Conservation (phyloP, 1,284 basidiomycete genomes). For the Malassezia psittaci region DNA sequence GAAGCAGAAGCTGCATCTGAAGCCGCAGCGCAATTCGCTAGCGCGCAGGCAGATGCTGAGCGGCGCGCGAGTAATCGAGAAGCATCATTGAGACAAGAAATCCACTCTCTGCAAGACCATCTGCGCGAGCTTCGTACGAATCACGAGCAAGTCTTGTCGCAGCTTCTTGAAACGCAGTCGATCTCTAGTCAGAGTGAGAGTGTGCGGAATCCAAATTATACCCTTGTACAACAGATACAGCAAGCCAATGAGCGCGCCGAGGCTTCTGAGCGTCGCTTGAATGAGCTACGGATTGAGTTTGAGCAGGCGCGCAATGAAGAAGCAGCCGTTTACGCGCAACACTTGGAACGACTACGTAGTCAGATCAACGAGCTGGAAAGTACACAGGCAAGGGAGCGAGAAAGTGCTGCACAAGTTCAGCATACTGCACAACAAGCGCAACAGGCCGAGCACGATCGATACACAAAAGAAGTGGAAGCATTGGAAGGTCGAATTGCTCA, state of each 20-base stretch:
- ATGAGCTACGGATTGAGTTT: conserved; percentile 63
- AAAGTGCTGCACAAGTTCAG: conserved; percentile 33
- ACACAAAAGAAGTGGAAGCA: conserved; percentile 58
- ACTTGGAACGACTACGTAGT: conserved; percentile 61
- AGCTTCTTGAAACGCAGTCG: conserved; percentile 57
- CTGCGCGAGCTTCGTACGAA: conserved; percentile 76
- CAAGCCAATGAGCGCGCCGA: conserved; percentile 83
- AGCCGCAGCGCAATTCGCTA: background rate
- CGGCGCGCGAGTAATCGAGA: conserved; percentile 75
- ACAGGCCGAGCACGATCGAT: conserved; percentile 68
- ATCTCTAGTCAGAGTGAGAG: conserved; percentile 6
- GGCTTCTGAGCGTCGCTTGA: conserved; percentile 82
- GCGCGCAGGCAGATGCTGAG: conserved; percentile 15
- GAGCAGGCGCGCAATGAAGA: conserved; percentile 34
- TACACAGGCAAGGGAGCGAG: conserved; percentile 55
- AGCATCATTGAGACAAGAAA: conserved; percentile 63
- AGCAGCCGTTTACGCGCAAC: conserved; percentile 43
- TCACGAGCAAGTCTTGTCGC: conserved; percentile 82
- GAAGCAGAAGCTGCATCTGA: background rate
- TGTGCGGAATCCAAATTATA: conserved; percentile 50
- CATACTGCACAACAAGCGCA: conserved; percentile 37
- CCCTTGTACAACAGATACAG: conserved; percentile 82
- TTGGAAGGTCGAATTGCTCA: conserved; percentile 62
- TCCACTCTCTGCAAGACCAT: conserved; percentile 73
- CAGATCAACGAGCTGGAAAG: conserved; percentile 64